A percentile compares a stretch with the other conserved stretches of the same genome.
Conservation (phyloP, 371 early-diverging fungal species). For the Massospora cicadina region DNA sequence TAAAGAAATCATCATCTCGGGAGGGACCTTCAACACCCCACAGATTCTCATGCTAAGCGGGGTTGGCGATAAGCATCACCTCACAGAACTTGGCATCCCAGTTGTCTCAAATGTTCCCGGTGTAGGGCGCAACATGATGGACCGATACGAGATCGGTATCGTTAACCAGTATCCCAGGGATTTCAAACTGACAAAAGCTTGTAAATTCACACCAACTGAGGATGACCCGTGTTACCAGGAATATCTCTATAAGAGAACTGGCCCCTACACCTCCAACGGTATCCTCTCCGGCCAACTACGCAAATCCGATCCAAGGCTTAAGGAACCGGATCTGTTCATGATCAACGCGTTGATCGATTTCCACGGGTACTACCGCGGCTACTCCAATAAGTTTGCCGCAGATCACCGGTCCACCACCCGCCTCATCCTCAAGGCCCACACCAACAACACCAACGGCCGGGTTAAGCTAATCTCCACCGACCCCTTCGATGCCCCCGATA, state of each 20-base stretch:
- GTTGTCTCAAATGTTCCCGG: background rate
- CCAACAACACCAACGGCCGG: conserved; percentile 3
- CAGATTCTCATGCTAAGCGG: conserved; percentile 19
- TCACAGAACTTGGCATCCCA: background rate
- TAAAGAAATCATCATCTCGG: conserved; percentile 17
- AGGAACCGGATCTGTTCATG: conserved; percentile 7
- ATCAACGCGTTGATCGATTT: conserved; percentile 1
- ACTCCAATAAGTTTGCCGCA: background rate
- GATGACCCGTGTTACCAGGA: conserved; percentile 9
- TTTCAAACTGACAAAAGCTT: conserved; percentile 1
- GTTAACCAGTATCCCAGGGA: background rate
- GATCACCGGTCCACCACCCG: background rate
- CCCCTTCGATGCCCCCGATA: conserved; percentile 10
- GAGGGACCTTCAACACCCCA: conserved; percentile 17
- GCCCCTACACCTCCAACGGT: conserved; percentile 6
- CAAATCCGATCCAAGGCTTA: background rate
- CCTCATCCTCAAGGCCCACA: conserved; percentile 9
- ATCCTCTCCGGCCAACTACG: background rate
- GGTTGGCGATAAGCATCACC: conserved; percentile 11
- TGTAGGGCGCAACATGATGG: conserved; percentile 7
- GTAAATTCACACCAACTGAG: background rate
- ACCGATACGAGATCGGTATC: conserved; percentile 3
- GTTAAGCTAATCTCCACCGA: conserved; percentile 1
- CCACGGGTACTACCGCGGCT: conserved; percentile 8
- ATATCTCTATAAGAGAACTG: background rate